Base-by-base conservation (phyloP, 2,329 filamentous ascomycete genomes). In the Colletotrichum trifolii region DNA sequence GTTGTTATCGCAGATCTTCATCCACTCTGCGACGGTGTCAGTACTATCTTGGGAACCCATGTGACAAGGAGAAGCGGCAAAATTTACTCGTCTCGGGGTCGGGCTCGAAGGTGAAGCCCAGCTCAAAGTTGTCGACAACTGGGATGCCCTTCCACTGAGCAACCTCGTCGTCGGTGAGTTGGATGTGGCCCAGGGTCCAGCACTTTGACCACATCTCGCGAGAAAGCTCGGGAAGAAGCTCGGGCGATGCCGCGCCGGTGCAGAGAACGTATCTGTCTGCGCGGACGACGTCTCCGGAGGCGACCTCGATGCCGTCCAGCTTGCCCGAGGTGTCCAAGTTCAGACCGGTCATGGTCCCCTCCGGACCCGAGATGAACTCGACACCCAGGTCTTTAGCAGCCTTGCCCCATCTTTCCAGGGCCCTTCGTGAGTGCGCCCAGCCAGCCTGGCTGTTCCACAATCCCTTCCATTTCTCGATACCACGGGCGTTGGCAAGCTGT, bases 31-130 rank as follows among this genome's bases (percentile, higher is more conserved):
- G 35, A 4, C 15, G 8, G 2, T 10, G 15, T 65, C 3, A 65
- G 52, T 5, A 6, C 1, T 46, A 0, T 17, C 5, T n/a, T 4
- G 8, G 4, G 25, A 25, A 25, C 1, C 1, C 10, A 9, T 34
- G 2, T 4, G 2, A 1, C 6, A 25, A 6, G 1, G 5, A 0
- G 2, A 46, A 46, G 7, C n/a, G 12, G 9, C 1, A 25, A 8
- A 2, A 43, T 49, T 53, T 40, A 57, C 65, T 68, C 10, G 56
- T 68, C 12, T 66, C 60, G 8, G 48, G 42, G 12, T 69, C 68
- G 2, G 68, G 68, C 17, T 69, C 68, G 39, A 69, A 69, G 13
- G 64, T 66, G 61, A 69, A 69, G 1, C 66, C 68, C 47, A 69
- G 17, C 40, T 69, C 68, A 48, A 68, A 67, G 17, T 68, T 62